Conservation (phyloP, 2,329 filamentous ascomycete genomes). For the Diatrype stigma region DNA sequence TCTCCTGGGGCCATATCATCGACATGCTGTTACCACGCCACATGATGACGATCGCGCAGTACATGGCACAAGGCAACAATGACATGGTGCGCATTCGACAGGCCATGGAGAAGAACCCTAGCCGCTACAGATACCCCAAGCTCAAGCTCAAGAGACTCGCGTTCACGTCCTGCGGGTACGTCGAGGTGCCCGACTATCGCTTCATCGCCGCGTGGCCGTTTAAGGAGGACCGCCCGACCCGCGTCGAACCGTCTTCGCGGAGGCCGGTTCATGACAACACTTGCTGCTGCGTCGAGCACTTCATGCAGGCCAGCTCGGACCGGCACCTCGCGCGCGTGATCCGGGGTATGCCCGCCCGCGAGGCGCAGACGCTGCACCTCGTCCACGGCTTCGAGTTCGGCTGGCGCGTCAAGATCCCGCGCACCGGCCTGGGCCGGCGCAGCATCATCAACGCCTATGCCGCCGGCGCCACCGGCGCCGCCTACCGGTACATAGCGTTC, state of each 20-base stretch:
- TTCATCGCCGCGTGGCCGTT: slow-evolving; percentile 23
- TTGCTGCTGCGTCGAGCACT: slow-evolving; percentile 7
- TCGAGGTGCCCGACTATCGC: slow-evolving; percentile 32
- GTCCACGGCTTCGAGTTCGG: slow-evolving; percentile 33
- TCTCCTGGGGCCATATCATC: slow-evolving; percentile 40
- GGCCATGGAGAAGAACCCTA: background rate
- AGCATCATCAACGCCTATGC: too few species aligned
- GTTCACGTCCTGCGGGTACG: slow-evolving; percentile 61
- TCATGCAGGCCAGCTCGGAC: slow-evolving; percentile 35
- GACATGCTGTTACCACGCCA: slow-evolving; percentile 38
- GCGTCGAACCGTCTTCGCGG: slow-evolving; percentile 4
- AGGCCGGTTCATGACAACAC: slow-evolving; percentile 2
- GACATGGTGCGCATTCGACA: too few species aligned
- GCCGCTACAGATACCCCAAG: background rate
- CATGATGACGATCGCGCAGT: too few species aligned
- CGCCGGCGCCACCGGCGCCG: too few species aligned
- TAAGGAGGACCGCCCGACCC: slow-evolving; percentile 6
- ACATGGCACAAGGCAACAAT: too few species aligned
- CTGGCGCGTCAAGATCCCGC: too few species aligned
- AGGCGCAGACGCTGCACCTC: slow-evolving; percentile 24
- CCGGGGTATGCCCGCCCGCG: slow-evolving; percentile 24
- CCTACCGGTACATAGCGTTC: slow-evolving; percentile 28
- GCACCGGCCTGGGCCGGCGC: too few species aligned
- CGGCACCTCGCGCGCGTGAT: slow-evolving; percentile 32
- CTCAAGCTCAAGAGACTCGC: slow-evolving; percentile 35